Conservation (phyloP, 768 basidiomycete species). For the Auricularia heimuer region DNA sequence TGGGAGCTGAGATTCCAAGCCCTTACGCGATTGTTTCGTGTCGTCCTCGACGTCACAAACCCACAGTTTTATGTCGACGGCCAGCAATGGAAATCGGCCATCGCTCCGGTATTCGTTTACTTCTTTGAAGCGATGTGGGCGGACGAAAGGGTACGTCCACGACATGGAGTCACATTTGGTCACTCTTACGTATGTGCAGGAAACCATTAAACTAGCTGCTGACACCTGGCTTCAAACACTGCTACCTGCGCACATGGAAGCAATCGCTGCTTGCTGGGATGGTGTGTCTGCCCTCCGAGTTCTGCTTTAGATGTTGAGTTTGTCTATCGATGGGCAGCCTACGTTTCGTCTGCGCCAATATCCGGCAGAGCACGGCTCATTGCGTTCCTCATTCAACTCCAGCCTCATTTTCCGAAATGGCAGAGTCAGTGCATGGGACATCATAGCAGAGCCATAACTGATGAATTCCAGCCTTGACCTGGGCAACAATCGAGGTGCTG, state of each 20-base stretch:
- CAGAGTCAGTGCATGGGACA: slow-evolving; percentile 33
- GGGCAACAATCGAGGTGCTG: slow-evolving; percentile 51
- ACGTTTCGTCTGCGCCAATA: slow-evolving; percentile 43
- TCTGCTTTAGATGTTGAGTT: not conserved
- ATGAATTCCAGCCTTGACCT: slow-evolving; percentile 43
- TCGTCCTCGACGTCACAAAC: slow-evolving; percentile 56
- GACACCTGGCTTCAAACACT: slow-evolving; percentile 51
- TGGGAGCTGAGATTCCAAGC: slow-evolving; percentile 50
- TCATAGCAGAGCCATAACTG: not conserved
- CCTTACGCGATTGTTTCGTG: slow-evolving; percentile 47
- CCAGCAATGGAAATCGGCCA: slow-evolving; percentile 56
- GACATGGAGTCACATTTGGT: not conserved
- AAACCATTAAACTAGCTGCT: slow-evolving; percentile 53
- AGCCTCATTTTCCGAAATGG: slow-evolving; percentile 61
- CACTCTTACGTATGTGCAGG: slow-evolving; percentile 30
- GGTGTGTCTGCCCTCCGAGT: slow-evolving; percentile 12
- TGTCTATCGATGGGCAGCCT: slow-evolving; percentile 17
- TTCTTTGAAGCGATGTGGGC: slow-evolving; percentile 58
- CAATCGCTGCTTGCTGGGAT: slow-evolving; percentile 59
- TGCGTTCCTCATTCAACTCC: slow-evolving; percentile 56
- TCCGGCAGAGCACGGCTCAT: slow-evolving; percentile 48
- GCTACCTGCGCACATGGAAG: slow-evolving; percentile 54
- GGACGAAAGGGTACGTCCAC: slow-evolving; percentile 42
- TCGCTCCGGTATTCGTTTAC: slow-evolving; percentile 45
- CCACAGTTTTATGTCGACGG: slow-evolving; percentile 52